Percentiles rank a stretch among this genome's conserved stretches.
phyloP scores from a whole-genome alignment of 495 filamentous ascomycete genomes.

The Cercophora newfieldiana region DNA sequence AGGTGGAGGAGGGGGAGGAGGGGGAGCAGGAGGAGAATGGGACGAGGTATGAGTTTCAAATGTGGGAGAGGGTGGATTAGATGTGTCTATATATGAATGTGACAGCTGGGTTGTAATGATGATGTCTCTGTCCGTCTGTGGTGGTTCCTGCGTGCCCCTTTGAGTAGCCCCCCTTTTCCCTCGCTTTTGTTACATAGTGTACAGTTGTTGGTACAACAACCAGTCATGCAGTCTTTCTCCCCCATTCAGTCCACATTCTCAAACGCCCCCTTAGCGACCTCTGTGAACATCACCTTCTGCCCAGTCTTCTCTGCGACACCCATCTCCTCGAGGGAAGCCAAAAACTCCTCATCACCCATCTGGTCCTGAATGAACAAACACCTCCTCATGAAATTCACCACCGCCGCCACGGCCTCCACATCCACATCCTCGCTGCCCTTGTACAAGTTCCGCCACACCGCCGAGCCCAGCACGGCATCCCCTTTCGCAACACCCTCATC shows the following conservation, averaged over 20 bases:
- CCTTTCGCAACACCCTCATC: slow-evolving; percentile 83
- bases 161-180: background rate
- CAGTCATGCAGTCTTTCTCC: background rate
- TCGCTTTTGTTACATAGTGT: background rate
- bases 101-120: background rate
- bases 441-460: slow-evolving; percentile 92
- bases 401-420: slow-evolving; percentile 64
- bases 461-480: slow-evolving; percentile 81
- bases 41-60: slow-evolving; percentile 63
- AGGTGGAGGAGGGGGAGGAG: slow-evolving; percentile 45
- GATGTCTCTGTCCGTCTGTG: background rate
- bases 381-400: slow-evolving; percentile 78
- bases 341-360: slow-evolving; percentile 52
- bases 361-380: slow-evolving; percentile 62
- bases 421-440: slow-evolving; percentile 73
- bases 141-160: background rate
- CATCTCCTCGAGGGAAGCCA: slow-evolving; percentile 1
- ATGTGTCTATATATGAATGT: background rate
- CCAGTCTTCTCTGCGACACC: slow-evolving; percentile 29
- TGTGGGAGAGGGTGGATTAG: slow-evolving; percentile 55
- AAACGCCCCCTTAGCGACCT: background rate
- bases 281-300: slow-evolving; percentile 25
- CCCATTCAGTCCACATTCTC: background rate
- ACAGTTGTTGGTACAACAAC: background rate
- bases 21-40: slow-evolving; percentile 57